Evolutionary conservation across 768 basidiomycete genomes (phyloP).

Genomic region (Pleurotus salmoneostramineus): DNA sequence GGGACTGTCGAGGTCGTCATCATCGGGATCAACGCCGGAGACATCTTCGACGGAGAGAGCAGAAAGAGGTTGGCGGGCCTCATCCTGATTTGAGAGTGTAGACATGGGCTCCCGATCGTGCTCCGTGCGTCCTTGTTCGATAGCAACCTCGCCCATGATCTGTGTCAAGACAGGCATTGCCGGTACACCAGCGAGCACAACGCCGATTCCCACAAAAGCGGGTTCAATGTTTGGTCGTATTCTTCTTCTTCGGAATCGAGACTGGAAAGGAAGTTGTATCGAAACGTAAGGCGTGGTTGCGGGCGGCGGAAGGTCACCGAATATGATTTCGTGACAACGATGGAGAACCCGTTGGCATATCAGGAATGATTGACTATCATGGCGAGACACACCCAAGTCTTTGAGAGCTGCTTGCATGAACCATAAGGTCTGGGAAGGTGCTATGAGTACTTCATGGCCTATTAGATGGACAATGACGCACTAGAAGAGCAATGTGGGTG

Average conservation of each 20-base stretch:
- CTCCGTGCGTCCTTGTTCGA: conserved; percentile 84
- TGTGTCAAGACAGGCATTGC: conserved; percentile 73
- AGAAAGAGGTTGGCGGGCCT: conserved; percentile 25
- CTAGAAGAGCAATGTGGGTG: conserved; percentile 93
- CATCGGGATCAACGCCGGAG: conserved; percentile 31
- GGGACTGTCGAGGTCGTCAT: conserved; percentile 11
- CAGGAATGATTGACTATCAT: conserved; percentile 74
- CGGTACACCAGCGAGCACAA: conserved; percentile 71
- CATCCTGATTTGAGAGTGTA: conserved; percentile 45
- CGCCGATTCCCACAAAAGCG: conserved; percentile 79
- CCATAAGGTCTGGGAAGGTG: conserved; percentile 76
- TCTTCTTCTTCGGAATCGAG: conserved; percentile 53
- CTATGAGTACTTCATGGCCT: conserved; percentile 5
- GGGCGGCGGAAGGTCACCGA: conserved; percentile 75
- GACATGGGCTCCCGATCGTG: conserved; percentile 45
- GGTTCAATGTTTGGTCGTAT: conserved; percentile 73
- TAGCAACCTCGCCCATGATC: conserved; percentile 76
- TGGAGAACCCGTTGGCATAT: conserved; percentile 91
- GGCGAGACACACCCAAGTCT: conserved; percentile 60
- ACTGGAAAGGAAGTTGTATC: conserved; percentile 43
- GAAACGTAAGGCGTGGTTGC: conserved; percentile 64
- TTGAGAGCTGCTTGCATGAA: conserved; percentile 95
- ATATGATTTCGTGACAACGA: conserved; percentile 95
- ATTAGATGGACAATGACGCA: conserved; percentile 39
- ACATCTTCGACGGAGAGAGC: conserved; percentile 18